These are phyloP conservation scores for Camellia sinensis DNA, from an alignment of 148 eudicot species.

Conservation along the genomic window DNA sequence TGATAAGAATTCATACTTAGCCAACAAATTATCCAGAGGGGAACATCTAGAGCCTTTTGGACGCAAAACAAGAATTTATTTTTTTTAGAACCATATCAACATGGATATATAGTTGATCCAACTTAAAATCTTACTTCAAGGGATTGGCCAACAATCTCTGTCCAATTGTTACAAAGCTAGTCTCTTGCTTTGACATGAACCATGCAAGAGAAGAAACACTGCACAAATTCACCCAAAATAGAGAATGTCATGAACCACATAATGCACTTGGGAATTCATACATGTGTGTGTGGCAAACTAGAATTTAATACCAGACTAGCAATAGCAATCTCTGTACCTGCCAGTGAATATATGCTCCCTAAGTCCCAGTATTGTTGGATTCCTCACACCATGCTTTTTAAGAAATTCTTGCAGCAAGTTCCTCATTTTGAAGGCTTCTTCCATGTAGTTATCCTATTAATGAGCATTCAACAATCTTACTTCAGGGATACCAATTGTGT, in stretches of 20 bases:
- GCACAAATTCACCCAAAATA: constrained; percentile 14
- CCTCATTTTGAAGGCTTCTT: constrained; percentile 76
- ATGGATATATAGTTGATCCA: neutral
- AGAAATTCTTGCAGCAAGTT: constrained; percentile 65
- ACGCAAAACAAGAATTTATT: neutral
- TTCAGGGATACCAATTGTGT: neutral
- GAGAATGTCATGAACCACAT: neutral
- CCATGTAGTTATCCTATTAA: constrained; percentile 66
- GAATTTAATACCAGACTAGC: neutral
- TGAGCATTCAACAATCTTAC: neutral
- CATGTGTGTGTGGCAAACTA: neutral
- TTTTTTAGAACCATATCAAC: neutral
- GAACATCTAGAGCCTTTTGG: neutral
- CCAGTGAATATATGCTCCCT: constrained; percentile 76
- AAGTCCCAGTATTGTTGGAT: constrained; percentile 67
- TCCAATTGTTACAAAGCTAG: constrained; percentile 70
- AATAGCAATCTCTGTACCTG: constrained; percentile 32
- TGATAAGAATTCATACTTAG: neutral
- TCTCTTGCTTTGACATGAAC: constrained; percentile 74
- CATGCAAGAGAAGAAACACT: constrained; percentile 79
- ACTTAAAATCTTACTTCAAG: constrained; percentile 44
- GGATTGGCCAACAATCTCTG: constrained; percentile 69
- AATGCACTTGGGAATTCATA: neutral
- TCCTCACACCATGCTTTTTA: constrained; percentile 49
- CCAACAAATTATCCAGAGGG: neutral